Evolutionary conservation across 2,329 filamentous ascomycete genomes (phyloP).

Genomic region (Sclerotiophoma versabilis): DNA sequence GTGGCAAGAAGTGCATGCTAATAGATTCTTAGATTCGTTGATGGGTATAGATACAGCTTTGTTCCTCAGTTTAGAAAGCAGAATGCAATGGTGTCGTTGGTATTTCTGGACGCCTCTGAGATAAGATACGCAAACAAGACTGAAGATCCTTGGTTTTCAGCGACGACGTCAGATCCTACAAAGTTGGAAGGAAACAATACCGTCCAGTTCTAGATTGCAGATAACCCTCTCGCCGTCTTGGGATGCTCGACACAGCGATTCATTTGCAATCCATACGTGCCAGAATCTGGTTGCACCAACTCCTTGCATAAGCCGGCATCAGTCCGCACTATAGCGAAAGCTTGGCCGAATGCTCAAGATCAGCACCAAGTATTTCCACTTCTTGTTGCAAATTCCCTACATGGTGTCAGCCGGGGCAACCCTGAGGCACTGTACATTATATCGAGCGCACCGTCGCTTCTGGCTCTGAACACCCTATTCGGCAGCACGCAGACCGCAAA

Average conservation of each 20-base stretch:
- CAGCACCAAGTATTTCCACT: background rate
- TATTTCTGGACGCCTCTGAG: background rate
- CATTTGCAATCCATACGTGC: background rate
- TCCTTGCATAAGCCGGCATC: background rate
- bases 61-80: background rate
- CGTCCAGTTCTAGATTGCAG: background rate
- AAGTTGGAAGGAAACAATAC: too few species aligned
- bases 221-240: background rate
- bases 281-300: background rate
- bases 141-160: slow-evolving; percentile 2
- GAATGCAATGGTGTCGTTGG: background rate
- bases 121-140: background rate
- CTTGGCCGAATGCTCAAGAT: background rate
- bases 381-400: background rate
- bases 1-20: too few species aligned
- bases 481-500: background rate
- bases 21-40: background rate
- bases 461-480: background rate
- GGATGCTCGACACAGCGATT: background rate
- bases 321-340: background rate
- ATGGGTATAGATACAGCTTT: background rate
- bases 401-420: background rate
- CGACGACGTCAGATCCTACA: background rate
- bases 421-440: background rate
- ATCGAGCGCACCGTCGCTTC: background rate